These are phyloP conservation scores for Quercus lobata DNA, from an alignment of 331 rosid species.

Conservation along the genomic window DNA sequence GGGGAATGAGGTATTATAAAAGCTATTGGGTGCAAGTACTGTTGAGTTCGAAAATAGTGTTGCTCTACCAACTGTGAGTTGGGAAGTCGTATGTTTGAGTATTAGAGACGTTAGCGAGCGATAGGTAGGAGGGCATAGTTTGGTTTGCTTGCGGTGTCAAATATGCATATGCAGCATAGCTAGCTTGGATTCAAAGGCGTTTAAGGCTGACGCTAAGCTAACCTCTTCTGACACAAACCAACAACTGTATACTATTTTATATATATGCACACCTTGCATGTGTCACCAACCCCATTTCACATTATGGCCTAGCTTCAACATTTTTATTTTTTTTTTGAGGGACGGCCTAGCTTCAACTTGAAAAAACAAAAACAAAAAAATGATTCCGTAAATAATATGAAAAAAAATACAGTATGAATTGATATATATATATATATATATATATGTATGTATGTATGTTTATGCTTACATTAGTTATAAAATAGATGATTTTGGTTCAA, in stretches of 20 bases:
- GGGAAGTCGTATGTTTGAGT: conserved; percentile 70
- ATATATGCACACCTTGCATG: too few species aligned
- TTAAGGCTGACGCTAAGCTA: conserved; percentile 13
- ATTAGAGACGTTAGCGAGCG: conserved; percentile 57
- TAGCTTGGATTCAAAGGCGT: conserved; percentile 33
- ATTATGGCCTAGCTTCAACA: too few species aligned
- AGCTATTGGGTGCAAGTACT: conserved; percentile 20
- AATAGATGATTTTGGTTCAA: background rate
- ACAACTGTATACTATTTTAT: background rate
- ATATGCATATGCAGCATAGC: background rate
- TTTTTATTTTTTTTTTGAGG: too few species aligned
- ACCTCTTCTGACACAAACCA: background rate
- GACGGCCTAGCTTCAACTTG: background rate
- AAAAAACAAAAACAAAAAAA: background rate
- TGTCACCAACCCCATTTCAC: too few species aligned
- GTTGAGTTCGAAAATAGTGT: conserved; percentile 17
- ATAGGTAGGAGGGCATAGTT: conserved; percentile 34
- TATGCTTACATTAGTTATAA: background rate
- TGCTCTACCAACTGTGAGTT: conserved; percentile 69
- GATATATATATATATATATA: too few species aligned
- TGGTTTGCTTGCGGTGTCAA: conserved; percentile 35
- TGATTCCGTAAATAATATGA: background rate
- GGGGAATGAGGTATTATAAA: conserved; percentile 38
- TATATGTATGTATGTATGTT: too few species aligned
- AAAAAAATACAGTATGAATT: background rate